These are phyloP conservation scores for Colletotrichum aenigma DNA, from an alignment of 2,329 filamentous ascomycete genomes.

Conservation along the genomic window DNA sequence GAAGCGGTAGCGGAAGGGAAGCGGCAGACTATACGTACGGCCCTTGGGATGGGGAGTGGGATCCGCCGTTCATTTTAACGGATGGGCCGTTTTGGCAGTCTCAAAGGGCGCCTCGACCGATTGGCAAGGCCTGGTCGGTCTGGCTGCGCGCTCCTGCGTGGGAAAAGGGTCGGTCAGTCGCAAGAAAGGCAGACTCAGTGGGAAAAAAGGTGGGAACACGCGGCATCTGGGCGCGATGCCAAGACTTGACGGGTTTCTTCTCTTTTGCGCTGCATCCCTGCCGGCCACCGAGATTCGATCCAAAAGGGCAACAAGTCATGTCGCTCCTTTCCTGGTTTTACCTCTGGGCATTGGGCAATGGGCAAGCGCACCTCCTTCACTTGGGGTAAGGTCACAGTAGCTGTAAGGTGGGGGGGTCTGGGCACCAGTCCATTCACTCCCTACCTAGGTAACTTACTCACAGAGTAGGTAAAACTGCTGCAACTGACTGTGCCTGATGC, in stretches of 20 bases:
- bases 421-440: neutral
- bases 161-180: neutral
- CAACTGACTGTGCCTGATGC: neutral
- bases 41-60: neutral
- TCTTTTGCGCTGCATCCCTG: slow-evolving; percentile 11
- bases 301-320: neutral
- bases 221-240: slow-evolving; percentile 9
- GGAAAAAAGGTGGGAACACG: slow-evolving; percentile 5
- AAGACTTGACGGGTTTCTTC: slow-evolving; percentile 18
- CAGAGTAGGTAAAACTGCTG: too few species aligned
- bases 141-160: neutral
- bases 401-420: neutral
- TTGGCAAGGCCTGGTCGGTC: neutral
- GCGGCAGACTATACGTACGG: neutral
- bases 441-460: too few species aligned
- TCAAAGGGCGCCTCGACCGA: neutral
- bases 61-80: slow-evolving; percentile 18
- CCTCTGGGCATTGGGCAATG: neutral
- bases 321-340: neutral
- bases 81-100: neutral
- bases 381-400: neutral
- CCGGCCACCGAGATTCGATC: neutral
- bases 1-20: neutral
- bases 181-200: neutral
- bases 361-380: neutral